Evolutionary conservation across 352 stramenopile species (phyloP), one percentile per base, ranked within the genome.

Genomic region (Phytophthora europaea): DNA sequence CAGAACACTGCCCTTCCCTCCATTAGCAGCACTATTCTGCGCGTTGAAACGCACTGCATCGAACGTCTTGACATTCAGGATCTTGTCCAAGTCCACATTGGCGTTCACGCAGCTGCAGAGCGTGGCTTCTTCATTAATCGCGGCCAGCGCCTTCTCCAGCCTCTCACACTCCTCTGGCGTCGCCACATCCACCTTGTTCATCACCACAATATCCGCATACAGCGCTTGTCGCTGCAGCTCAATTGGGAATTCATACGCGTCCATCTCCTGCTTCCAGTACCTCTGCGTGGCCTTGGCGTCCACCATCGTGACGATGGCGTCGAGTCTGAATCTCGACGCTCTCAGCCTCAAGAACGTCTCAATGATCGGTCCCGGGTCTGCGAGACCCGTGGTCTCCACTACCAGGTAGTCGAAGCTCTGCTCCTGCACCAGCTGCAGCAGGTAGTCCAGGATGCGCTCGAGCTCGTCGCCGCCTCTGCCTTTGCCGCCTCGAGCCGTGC

Each of bases 301-400:
- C 8, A 99, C 97, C 65, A 99, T 91, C 50, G 95, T 98, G 5
- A 99, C 87, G 67, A 99, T 95, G 13, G 86, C 94, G 75, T 99
- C 97, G 66, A 99, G 96, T 26, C 92, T 88, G 68, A 99, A 99
- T 57, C 88, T 82, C 52, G 84, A 92, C 77, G 93, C 78, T 85
- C 95, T 59, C 53, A 97, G 75, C 93, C 91, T 91, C 67, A 99
- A 90, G 60, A 99, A 96, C 0, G 98, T 99, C 76, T 99, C 98
- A 33, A 99, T 94, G 74, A 99, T 99, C 12, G 98, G 98, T 7
- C 96, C 96, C 0, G 98, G 98, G 75, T 99, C 97, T 9, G 97
- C 97, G 8, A 99, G 80, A 12, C 98, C 98, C 13, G 97, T 99
- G 6, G 97, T 99, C 83, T 99, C 98, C 52, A 99, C 90, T 22